These are phyloP conservation scores for Emiliania huxleyi DNA, from an alignment of 78 protist genomes.

Conservation along the genomic window DNA sequence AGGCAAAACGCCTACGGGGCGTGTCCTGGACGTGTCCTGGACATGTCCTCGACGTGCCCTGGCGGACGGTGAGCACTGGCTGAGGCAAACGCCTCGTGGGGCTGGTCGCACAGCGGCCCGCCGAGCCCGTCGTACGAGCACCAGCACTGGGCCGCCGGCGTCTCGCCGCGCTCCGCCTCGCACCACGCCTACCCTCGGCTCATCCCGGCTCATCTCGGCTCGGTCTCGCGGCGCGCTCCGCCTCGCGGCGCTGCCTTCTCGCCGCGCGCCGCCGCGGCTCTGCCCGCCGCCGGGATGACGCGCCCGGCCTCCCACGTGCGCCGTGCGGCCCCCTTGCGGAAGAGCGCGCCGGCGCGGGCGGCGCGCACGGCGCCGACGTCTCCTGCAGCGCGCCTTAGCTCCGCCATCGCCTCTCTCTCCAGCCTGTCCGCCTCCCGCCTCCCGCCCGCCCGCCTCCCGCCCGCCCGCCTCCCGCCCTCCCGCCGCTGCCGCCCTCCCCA, in stretches of 20 bases:
- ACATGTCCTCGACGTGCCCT: too few species aligned
- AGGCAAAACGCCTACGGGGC: constrained; percentile 17
- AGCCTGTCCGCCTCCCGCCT: too few species aligned
- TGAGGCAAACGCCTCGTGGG: constrained; percentile 14
- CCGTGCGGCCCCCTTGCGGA: background rate
- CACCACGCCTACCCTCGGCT: too few species aligned
- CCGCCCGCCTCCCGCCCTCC: too few species aligned
- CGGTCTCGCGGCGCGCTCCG: too few species aligned
- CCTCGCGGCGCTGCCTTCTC: background rate
- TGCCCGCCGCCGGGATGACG: background rate
- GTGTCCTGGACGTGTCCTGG: too few species aligned
- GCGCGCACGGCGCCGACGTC: too few species aligned
- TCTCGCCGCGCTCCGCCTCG: background rate
- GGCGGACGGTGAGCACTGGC: constrained; percentile 30
- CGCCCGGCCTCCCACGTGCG: background rate
- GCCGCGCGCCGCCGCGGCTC: background rate
- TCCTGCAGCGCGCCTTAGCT: too few species aligned
- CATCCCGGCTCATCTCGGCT: too few species aligned
- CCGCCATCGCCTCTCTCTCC: too few species aligned
- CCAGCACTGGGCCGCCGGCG: background rate
- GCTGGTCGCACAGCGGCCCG: constrained; percentile 1
- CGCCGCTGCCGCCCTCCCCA: too few species aligned
- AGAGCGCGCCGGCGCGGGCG: background rate
- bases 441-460: too few species aligned
- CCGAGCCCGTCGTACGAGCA: background rate